phyloP scores from a whole-genome alignment of 208 protist species.

The Leishmania martiniquensis region DNA sequence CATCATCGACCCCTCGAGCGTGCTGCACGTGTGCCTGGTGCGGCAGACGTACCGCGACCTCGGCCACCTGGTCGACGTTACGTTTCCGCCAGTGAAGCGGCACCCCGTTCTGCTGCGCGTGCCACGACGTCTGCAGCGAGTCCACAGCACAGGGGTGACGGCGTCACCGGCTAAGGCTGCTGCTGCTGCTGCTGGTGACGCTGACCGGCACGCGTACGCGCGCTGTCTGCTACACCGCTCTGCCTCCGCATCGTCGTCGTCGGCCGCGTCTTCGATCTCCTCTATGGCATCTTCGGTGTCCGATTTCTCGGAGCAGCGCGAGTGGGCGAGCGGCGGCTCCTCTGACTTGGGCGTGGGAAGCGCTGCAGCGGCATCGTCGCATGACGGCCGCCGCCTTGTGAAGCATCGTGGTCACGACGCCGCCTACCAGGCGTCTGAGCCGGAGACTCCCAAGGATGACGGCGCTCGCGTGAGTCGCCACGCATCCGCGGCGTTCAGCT shows the following conservation, averaged over 20 bases:
- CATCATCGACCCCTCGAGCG: conserved; percentile 84
- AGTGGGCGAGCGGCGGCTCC: not conserved
- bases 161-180: not conserved
- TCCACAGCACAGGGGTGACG: not conserved
- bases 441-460: not conserved
- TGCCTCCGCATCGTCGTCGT: conserved; percentile 17
- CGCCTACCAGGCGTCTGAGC: not conserved
- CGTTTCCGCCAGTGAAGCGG: conserved; percentile 70
- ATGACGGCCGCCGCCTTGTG: not conserved
- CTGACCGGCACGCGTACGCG: conserved; percentile 21
- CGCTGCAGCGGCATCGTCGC: not conserved
- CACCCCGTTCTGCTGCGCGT: conserved; percentile 16
- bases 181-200: not conserved
- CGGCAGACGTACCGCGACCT: conserved; percentile 82
- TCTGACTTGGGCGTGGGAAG: not conserved
- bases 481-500: conserved; percentile 21
- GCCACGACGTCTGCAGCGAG: conserved; percentile 11
- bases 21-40: conserved; percentile 77
- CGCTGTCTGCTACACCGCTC: conserved; percentile 25
- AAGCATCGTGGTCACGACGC: not conserved
- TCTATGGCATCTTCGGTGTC: not conserved
- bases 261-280: not conserved
- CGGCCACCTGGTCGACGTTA: conserved; percentile 79
- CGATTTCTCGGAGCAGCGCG: conserved; percentile 1
- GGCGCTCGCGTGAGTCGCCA: not conserved